phyloP scores from a whole-genome alignment of 805 yeast genomes.

The Huiozyma sinensis region DNA sequence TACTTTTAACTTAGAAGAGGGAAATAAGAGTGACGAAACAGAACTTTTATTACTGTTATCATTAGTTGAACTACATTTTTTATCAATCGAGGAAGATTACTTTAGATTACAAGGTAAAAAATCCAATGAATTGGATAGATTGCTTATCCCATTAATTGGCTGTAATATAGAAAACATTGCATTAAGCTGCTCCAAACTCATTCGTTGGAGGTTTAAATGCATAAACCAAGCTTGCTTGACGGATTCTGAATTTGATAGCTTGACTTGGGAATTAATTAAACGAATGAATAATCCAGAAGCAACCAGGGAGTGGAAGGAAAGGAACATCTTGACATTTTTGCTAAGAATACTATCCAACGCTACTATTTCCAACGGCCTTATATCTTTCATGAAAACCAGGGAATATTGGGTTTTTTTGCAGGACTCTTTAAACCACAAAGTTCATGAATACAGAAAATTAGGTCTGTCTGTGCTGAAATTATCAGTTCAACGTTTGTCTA shows the following conservation, averaged over 20 bases:
- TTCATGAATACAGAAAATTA: slow-evolving; percentile 62
- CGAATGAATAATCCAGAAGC: slow-evolving; percentile 24
- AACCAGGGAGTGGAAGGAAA: slow-evolving; percentile 23
- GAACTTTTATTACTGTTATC: slow-evolving; percentile 32
- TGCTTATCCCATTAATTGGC: slow-evolving; percentile 13
- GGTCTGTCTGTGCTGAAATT: slow-evolving; percentile 54
- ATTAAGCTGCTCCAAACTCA: slow-evolving; percentile 10
- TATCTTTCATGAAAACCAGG: slow-evolving; percentile 10
- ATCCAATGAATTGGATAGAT: slow-evolving; percentile 6
- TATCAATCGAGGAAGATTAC: slow-evolving; percentile 8
- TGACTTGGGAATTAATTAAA: slow-evolving; percentile 40
- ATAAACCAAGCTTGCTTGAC: slow-evolving; percentile 19
- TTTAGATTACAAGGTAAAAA: too few relatives aligned
- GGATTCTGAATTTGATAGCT: slow-evolving; percentile 14
- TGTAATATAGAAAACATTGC: slow-evolving; percentile 14
- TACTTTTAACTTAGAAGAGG: slow-evolving; percentile 1
- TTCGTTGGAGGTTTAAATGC: slow-evolving; percentile 44
- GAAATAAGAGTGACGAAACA: slow-evolving; percentile 1
- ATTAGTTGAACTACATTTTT: slow-evolving; percentile 19
- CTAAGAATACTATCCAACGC: slow-evolving; percentile 38
- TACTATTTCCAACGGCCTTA: slow-evolving; percentile 2
- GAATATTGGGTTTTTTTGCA: slow-evolving; percentile 52
- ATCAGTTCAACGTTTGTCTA: slow-evolving; percentile 40
- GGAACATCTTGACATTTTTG: slow-evolving; percentile 45
- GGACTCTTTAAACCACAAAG: slow-evolving; percentile 39